phyloP scores from a whole-genome alignment of 805 yeast genomes.

The Zygoascus ofunaensis region DNA sequence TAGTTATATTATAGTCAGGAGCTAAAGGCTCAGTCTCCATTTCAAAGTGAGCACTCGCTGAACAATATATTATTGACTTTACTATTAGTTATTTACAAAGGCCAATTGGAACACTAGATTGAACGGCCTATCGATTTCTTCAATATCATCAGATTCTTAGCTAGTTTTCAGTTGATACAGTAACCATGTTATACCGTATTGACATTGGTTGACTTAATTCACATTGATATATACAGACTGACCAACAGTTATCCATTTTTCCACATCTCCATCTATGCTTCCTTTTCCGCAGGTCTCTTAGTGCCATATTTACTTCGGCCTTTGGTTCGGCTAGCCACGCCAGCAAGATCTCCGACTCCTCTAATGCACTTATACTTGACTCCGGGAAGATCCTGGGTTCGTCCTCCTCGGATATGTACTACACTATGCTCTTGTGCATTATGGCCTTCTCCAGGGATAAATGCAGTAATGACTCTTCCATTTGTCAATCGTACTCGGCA shows the following conservation, averaged over 20 bases:
- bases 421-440: slow-evolving; percentile 96
- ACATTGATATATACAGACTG: too few relatives aligned
- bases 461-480: slow-evolving; percentile 82
- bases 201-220: too few relatives aligned
- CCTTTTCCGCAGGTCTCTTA: slow-evolving; percentile 38
- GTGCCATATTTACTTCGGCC: slow-evolving; percentile 93
- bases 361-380: slow-evolving; percentile 89
- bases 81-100: too few relatives aligned
- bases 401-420: slow-evolving; percentile 94
- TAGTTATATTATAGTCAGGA: slow-evolving; percentile 2
- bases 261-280: not conserved
- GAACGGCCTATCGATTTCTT: too few relatives aligned
- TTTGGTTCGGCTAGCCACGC: slow-evolving; percentile 86
- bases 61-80: too few relatives aligned
- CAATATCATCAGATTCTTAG: too few relatives aligned
- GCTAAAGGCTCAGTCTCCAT: too few relatives aligned
- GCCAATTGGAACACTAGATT: too few relatives aligned
- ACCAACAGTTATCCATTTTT: too few relatives aligned
- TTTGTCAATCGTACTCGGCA: slow-evolving; percentile 88
- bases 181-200: too few relatives aligned
- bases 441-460: slow-evolving; percentile 98
- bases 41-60: too few relatives aligned
- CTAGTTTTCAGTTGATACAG: too few relatives aligned
- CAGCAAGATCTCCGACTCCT: slow-evolving; percentile 88
- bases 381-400: slow-evolving; percentile 97